These are phyloP conservation scores for Yarrowia keelungensis DNA, from an alignment of 805 yeast species.

Conservation along the genomic window DNA sequence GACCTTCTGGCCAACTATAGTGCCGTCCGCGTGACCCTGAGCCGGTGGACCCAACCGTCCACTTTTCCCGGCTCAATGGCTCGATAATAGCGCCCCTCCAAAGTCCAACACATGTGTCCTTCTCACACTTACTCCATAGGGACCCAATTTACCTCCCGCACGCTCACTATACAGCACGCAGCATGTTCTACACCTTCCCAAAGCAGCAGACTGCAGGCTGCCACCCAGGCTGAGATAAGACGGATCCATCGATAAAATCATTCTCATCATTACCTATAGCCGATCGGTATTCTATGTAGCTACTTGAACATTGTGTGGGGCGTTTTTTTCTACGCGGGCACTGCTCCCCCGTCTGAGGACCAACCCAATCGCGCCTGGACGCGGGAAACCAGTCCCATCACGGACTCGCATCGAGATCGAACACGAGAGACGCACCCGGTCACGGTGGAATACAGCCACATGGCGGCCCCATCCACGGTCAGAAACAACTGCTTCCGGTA, in stretches of 20 bases:
- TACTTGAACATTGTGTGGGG: too few relatives aligned
- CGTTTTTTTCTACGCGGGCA: background rate
- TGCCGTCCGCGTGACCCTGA: background rate
- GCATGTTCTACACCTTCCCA: constrained; percentile 13
- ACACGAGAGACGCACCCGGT: constrained; percentile 6
- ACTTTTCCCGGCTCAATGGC: background rate
- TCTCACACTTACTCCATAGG: constrained; percentile 2
- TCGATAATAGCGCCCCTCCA: background rate
- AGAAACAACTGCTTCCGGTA: constrained; percentile 30
- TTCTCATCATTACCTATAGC: background rate
- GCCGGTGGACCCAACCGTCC: background rate
- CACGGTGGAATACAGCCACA: background rate
- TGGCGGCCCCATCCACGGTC: background rate
- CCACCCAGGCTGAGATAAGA: background rate
- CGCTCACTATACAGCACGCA: background rate
- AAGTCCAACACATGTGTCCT: too few relatives aligned
- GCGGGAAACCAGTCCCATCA: constrained; percentile 23
- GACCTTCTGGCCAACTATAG: background rate
- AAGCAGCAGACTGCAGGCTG: constrained; percentile 12
- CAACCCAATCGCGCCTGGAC: constrained; percentile 14
- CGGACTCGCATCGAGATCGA: background rate
- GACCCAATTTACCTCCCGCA: constrained; percentile 20
- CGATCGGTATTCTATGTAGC: too few relatives aligned
- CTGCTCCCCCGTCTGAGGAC: constrained; percentile 15
- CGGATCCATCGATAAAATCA: background rate